These are phyloP conservation scores for Leishmania major DNA, from an alignment of 208 protist species.

Conservation along the genomic window DNA sequence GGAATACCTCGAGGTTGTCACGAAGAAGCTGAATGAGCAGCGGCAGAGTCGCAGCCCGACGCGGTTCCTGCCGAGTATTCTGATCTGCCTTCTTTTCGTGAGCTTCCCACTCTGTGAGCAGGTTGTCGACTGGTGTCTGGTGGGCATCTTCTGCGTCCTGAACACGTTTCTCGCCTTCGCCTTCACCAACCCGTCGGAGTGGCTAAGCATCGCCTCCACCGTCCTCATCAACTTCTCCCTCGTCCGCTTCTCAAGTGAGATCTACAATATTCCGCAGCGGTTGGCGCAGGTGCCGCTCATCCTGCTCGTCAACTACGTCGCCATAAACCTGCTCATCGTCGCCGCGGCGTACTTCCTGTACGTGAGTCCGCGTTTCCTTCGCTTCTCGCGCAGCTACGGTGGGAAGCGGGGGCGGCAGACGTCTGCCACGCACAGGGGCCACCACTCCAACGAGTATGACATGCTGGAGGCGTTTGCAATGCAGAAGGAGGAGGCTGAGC, in stretches of 20 bases:
- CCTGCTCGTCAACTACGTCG: conserved; percentile 36
- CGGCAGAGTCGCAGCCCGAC: conserved; percentile 19
- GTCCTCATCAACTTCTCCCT: conserved; percentile 66
- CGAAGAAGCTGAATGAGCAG: conserved; percentile 30
- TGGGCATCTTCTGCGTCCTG: conserved; percentile 48
- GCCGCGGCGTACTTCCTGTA: conserved; percentile 54
- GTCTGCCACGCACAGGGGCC: neutral
- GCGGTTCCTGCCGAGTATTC: conserved; percentile 65
- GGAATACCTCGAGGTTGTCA: conserved; percentile 54
- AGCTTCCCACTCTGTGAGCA: conserved; percentile 81
- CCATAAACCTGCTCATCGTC: conserved; percentile 35
- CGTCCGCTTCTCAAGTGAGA: conserved; percentile 50
- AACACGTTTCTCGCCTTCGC: conserved; percentile 56
- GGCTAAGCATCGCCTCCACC: conserved; percentile 50
- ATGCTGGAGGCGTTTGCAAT: conserved; percentile 45
- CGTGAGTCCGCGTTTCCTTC: conserved; percentile 46
- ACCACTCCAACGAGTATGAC: conserved; percentile 17
- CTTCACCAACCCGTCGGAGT: conserved; percentile 53
- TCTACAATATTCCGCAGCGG: conserved; percentile 57
- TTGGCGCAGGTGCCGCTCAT: conserved; percentile 33
- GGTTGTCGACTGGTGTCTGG: conserved; percentile 77
- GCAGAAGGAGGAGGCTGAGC: conserved; percentile 40
- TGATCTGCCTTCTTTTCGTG: conserved; percentile 78
- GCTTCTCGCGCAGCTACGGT: conserved; percentile 10
- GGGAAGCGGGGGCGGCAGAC: neutral